Evolutionary conservation across 768 basidiomycete genomes (phyloP).

Genomic region (Kwoniella botswanensis): DNA sequence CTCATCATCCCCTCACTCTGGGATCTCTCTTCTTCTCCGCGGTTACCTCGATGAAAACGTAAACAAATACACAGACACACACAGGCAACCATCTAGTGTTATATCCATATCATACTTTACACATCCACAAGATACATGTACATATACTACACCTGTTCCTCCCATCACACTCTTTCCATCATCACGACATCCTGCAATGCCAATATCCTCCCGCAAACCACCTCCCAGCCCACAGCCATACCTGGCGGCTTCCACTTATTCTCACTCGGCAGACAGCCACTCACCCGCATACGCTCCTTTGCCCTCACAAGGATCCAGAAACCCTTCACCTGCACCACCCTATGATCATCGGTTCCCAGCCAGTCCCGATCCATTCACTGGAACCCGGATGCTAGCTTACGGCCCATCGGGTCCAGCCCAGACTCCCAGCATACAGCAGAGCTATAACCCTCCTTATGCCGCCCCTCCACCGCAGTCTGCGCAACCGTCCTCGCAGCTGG

Average conservation of each 20-base stretch:
- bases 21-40: too few relatives aligned
- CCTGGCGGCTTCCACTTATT: conserved; percentile 13
- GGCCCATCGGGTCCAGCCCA: conserved; percentile 16
- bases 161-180: not conserved
- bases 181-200: conserved; percentile 5
- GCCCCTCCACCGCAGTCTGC: conserved; percentile 11
- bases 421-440: not conserved
- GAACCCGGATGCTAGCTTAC: conserved; percentile 16
- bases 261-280: conserved; percentile 8
- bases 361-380: conserved; percentile 16
- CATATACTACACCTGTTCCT: not conserved
- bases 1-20: too few relatives aligned
- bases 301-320: not conserved
- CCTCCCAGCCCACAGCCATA: conserved; percentile 16
- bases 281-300: conserved; percentile 2
- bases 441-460: conserved; percentile 15
- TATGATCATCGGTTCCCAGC: conserved; percentile 11
- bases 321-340: conserved; percentile 32
- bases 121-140: not conserved
- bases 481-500: not conserved
- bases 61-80: too few relatives aligned
- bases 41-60: too few relatives aligned
- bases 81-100: too few relatives aligned
- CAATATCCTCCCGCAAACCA: conserved; percentile 27
- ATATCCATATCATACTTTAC: too few relatives aligned